Percentiles rank a stretch among this genome's conserved stretches.
These are phyloP conservation scores for Didymella exigua DNA, from an alignment of 2,329 filamentous ascomycete species.

Conservation along the genomic window DNA sequence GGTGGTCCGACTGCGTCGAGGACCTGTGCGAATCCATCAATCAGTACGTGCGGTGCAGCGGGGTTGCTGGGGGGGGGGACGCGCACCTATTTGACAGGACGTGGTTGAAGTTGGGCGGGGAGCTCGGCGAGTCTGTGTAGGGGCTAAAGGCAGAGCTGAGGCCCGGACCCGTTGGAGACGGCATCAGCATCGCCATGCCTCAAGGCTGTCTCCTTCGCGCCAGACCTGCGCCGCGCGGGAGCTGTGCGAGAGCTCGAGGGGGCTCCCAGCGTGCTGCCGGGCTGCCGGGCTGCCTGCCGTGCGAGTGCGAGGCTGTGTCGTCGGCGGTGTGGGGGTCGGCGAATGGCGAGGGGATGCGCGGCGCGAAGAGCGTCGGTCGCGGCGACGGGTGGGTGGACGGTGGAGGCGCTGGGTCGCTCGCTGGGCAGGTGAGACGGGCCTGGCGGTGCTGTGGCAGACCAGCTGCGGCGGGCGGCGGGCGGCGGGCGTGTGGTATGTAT, in stretches of 20 bases:
- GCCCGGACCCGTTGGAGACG: constrained; percentile 45
- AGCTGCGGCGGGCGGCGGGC: constrained; percentile 28
- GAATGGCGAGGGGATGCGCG: constrained; percentile 35
- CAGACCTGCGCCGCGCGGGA: constrained; percentile 32
- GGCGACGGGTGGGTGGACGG: constrained; percentile 22
- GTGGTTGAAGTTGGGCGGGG: constrained; percentile 53
- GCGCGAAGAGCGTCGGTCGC: constrained; percentile 26
- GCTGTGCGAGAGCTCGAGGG: constrained; percentile 12
- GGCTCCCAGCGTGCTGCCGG: constrained; percentile 19
- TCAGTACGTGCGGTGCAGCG: constrained; percentile 29
- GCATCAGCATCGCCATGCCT: constrained; percentile 54
- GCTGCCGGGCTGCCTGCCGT: too few species aligned
- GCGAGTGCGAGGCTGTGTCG: constrained; percentile 19
- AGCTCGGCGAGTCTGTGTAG: constrained; percentile 59
- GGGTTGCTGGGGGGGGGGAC: constrained; percentile 49
- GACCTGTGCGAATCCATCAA: constrained; percentile 49
- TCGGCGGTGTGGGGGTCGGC: constrained; percentile 7
- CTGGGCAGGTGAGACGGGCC: constrained; percentile 19
- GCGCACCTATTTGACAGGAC: constrained; percentile 52
- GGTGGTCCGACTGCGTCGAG: constrained; percentile 53
- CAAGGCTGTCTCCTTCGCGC: constrained; percentile 28
- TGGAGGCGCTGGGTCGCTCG: constrained; percentile 25
- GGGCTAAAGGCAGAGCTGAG: constrained; percentile 56
- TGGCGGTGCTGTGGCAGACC: constrained; percentile 25
- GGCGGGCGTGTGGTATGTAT: neutral